A percentile compares a stretch with the other conserved stretches of the same genome.
Conservation (phyloP, 257 asterid genomes). For the Solanum ossicruentum region DNA sequence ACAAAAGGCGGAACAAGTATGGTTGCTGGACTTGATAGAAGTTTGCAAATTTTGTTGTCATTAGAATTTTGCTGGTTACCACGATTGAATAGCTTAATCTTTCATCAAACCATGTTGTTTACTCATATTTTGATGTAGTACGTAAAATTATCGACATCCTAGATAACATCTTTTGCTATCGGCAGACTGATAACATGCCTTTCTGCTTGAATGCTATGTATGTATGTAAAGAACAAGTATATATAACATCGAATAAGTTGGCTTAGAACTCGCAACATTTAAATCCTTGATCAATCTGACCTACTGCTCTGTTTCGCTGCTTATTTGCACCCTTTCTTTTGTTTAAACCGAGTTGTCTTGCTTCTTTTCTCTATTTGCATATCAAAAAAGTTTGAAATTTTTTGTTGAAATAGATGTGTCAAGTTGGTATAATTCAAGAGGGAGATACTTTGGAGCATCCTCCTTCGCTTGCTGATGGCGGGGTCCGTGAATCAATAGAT, state of each 20-base stretch:
- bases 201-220: background rate
- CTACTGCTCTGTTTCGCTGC: background rate
- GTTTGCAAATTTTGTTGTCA: background rate
- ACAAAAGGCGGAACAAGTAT: background rate
- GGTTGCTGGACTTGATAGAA: background rate
- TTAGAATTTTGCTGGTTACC: background rate
- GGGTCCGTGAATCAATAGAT: background rate
- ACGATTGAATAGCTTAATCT: background rate
- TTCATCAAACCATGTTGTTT: background rate
- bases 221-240: background rate
- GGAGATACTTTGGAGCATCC: background rate
- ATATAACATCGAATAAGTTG: background rate
- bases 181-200: background rate
- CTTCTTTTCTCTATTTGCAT: background rate
- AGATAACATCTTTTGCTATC: background rate
- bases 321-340: background rate
- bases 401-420: background rate
- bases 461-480: background rate
- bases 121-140: background rate
- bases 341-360: background rate
- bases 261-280: background rate
- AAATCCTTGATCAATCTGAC: background rate
- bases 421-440: background rate
- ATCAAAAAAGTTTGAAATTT: background rate
- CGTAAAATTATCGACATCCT: background rate